phyloP scores from a whole-genome alignment of 1,139 yeast species.

The Hansenula sp. region DNA sequence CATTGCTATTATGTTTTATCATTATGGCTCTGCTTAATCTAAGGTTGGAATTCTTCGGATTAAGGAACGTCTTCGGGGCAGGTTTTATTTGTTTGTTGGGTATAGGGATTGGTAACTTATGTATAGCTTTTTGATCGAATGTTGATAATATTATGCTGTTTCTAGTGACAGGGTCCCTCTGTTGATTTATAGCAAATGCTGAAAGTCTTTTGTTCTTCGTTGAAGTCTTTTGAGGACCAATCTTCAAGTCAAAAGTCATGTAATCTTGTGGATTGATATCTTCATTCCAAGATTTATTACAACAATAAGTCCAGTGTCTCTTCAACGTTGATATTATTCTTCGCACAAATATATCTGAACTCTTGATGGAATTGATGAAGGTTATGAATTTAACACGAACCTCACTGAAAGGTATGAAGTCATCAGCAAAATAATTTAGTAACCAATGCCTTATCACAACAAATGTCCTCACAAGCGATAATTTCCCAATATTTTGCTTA shows the following conservation, averaged over 20 bases:
- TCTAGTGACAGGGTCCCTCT: slow-evolving; percentile 20
- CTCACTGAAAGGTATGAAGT: slow-evolving; percentile 46
- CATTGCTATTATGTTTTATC: neutral
- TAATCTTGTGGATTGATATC: slow-evolving; percentile 12
- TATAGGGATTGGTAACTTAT: slow-evolving; percentile 21
- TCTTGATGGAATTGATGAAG: slow-evolving; percentile 42
- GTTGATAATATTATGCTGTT: slow-evolving; percentile 21
- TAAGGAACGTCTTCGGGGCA: slow-evolving; percentile 17
- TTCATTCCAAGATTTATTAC: slow-evolving; percentile 22
- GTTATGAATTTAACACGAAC: slow-evolving; percentile 46
- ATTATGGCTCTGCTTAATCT: slow-evolving; percentile 10
- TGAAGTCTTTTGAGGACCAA: slow-evolving; percentile 30
- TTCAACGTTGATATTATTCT: slow-evolving; percentile 39
- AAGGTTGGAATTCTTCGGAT: slow-evolving; percentile 21
- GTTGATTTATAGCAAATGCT: slow-evolving; percentile 18
- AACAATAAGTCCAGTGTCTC: slow-evolving; percentile 32
- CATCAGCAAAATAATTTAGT: slow-evolving; percentile 69
- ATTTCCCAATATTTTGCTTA: slow-evolving; percentile 52
- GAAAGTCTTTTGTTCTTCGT: slow-evolving; percentile 18
- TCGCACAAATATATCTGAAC: slow-evolving; percentile 34
- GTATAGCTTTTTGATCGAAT: slow-evolving; percentile 17
- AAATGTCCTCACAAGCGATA: slow-evolving; percentile 79
- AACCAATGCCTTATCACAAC: slow-evolving; percentile 90
- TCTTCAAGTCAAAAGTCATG: slow-evolving; percentile 11
- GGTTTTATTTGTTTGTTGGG: slow-evolving; percentile 6